phyloP scores from a whole-genome alignment of 1,284 basidiomycete genomes.

The Leccinum solheimii region DNA sequence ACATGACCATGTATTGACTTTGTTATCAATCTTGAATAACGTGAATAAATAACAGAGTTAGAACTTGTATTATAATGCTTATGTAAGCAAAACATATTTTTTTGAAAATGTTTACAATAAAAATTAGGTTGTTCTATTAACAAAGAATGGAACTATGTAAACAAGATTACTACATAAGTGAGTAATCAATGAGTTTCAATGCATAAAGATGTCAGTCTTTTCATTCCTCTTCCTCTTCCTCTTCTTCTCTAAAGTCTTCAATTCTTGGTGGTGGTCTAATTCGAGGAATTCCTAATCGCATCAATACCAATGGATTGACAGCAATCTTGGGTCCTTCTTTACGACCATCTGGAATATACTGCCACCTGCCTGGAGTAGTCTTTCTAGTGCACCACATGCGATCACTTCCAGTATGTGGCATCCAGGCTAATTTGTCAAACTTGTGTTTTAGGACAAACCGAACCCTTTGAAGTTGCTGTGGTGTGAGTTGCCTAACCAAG shows the following conservation, averaged over 20 bases:
- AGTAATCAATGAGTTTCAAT: no score
- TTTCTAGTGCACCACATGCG: neutral
- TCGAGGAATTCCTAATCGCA: neutral
- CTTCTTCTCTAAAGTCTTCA: neutral
- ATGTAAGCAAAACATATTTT: no score
- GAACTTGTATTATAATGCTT: no score
- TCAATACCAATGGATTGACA: neutral
- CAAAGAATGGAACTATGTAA: no score
- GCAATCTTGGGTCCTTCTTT: neutral
- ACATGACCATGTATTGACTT: no score
- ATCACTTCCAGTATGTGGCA: neutral
- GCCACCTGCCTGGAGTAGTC: neutral
- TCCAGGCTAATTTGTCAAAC: neutral
- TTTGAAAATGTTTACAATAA: no score
- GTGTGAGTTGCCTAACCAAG: neutral
- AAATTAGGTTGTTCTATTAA: no score
- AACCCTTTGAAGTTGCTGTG: neutral
- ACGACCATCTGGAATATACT: neutral
- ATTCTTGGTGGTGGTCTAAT: neutral
- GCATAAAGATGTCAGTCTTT: no score
- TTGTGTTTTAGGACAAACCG: neutral
- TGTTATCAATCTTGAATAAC: no score
- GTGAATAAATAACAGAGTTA: no score
- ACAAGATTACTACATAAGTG: no score
- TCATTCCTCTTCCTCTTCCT: neutral